These are phyloP conservation scores for Xylaria palmicola DNA, from an alignment of 495 filamentous ascomycete species.

Conservation along the genomic window DNA sequence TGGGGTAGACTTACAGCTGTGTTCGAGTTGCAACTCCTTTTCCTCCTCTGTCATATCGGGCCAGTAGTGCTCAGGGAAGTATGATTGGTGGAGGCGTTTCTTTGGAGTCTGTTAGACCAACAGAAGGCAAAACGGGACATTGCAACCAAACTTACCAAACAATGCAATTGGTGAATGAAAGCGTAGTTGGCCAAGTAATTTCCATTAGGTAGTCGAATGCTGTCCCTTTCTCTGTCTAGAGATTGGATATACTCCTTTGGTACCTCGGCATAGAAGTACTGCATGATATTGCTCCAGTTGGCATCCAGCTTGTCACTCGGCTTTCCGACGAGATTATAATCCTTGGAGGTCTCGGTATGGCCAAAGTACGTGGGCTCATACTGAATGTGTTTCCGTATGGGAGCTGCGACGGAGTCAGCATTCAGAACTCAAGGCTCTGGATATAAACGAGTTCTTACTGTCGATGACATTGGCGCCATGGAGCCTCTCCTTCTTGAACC, in stretches of 20 bases:
- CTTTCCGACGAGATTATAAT: conserved; percentile 9
- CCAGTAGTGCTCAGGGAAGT: conserved; percentile 11
- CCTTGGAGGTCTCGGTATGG: conserved; percentile 12
- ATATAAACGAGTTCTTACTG: neutral
- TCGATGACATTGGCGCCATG: conserved; percentile 14
- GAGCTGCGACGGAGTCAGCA: neutral
- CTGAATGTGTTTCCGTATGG: conserved; percentile 8
- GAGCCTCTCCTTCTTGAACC: conserved; percentile 4
- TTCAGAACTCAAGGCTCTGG: neutral
- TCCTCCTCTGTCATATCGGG: conserved; percentile 12
- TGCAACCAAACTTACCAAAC: conserved; percentile 3
- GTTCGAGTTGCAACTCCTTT: conserved; percentile 6
- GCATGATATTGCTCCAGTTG: conserved; percentile 11
- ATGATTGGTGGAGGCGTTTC: conserved; percentile 16
- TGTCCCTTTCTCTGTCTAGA: conserved; percentile 10
- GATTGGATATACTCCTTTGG: conserved; percentile 15
- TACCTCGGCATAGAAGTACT: conserved; percentile 13
- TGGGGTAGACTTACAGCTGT: conserved; percentile 1
- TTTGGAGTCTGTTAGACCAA: neutral
- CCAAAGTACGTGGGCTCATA: conserved; percentile 14
- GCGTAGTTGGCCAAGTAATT: conserved; percentile 13
- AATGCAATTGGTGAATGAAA: conserved; percentile 13
- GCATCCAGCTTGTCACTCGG: conserved; percentile 8
- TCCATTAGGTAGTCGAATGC: conserved; percentile 12
- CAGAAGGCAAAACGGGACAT: too few species aligned